A percentile compares a stretch with the other conserved stretches of the same genome.
phyloP scores from a whole-genome alignment of 2,329 filamentous ascomycete genomes.

The Exophiala sideris region DNA sequence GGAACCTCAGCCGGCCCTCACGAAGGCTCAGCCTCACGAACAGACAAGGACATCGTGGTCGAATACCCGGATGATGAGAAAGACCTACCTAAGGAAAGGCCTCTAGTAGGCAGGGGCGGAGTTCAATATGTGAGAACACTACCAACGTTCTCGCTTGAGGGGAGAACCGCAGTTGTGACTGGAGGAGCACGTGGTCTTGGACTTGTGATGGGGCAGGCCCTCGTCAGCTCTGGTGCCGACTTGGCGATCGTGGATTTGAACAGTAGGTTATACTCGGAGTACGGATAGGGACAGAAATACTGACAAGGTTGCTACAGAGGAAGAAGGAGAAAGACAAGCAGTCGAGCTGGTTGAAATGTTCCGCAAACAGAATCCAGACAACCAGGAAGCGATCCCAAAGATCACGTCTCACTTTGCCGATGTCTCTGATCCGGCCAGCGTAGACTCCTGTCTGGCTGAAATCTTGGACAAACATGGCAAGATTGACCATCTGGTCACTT shows the following conservation, averaged over 20 bases:
- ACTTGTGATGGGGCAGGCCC: slow-evolving; percentile 86
- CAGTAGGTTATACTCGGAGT: slow-evolving; percentile 49
- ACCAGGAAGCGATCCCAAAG: slow-evolving; percentile 67
- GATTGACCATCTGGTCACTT: slow-evolving; percentile 89
- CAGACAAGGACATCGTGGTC: slow-evolving; percentile 72
- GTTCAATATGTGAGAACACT: slow-evolving; percentile 72
- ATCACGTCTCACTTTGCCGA: slow-evolving; percentile 90
- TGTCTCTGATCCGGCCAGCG: slow-evolving; percentile 75
- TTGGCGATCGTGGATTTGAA: slow-evolving; percentile 93
- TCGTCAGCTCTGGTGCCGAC: slow-evolving; percentile 83
- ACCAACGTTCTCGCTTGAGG: neutral
- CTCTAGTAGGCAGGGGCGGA: slow-evolving; percentile 72
- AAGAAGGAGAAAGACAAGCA: slow-evolving; percentile 78
- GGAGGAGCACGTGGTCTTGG: slow-evolving; percentile 87
- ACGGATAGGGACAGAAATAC: neutral
- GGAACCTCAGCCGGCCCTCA: slow-evolving; percentile 38
- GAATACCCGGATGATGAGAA: slow-evolving; percentile 69
- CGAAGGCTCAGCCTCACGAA: slow-evolving; percentile 72
- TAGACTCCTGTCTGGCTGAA: slow-evolving; percentile 68
- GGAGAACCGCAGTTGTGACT: slow-evolving; percentile 55
- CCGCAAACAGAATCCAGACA: slow-evolving; percentile 57
- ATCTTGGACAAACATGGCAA: slow-evolving; percentile 69
- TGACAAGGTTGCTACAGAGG: slow-evolving; percentile 55
- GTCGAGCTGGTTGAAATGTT: slow-evolving; percentile 71
- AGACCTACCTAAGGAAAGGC: slow-evolving; percentile 68